Evolutionary conservation across 805 yeast species (phyloP), one percentile per base, ranked within the genome.

Genomic region (Kazachstania martiniae): DNA sequence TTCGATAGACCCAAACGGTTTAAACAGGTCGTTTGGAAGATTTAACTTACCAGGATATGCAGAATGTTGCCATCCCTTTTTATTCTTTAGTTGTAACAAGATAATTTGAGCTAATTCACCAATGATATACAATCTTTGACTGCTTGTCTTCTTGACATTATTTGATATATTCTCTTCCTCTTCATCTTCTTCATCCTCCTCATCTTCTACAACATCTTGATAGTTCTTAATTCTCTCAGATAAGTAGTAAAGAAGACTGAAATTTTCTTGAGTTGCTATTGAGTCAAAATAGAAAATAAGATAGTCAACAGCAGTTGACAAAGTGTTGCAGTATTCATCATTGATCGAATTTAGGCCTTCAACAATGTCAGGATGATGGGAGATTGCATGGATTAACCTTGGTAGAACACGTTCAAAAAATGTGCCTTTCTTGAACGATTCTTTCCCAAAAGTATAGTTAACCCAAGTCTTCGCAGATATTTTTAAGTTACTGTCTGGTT

Each of bases 11-110:
- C 62, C 60, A 64, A 79, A 72, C 1, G 81, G 72, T n/a, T 64
- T 59, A 54, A 68, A 84, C 7, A 82, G 50, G 47, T 85, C 95
- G n/a, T 65, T 56, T 0, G 89, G 77, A 13, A 85, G 53, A 13
- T 72, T 70, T 12, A 80, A 53, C 44, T 77, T 80, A 1, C 89
- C 93, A 0, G 94, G 93, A 74, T 87, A 86, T 0, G 86, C 74
- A 16, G 77, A 70, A 35, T 81, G 62, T 15, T 69, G 68, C 94
- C 94, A 84, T 28, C 64, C 66, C 44, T 68, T 74, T 16, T 57
- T 46, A 16, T 70, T 76, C 27, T 77, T 70, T 16, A 73, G 57
- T 35, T 70, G 73, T 34, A 75, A 69, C 28, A 85, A 63, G 5
- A 73, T 59, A 36, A 80, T 55, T 51, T 82, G 93, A 1, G 85